phyloP scores from a whole-genome alignment of 2,329 filamentous ascomycete species.

The Exophiala mesophila region DNA sequence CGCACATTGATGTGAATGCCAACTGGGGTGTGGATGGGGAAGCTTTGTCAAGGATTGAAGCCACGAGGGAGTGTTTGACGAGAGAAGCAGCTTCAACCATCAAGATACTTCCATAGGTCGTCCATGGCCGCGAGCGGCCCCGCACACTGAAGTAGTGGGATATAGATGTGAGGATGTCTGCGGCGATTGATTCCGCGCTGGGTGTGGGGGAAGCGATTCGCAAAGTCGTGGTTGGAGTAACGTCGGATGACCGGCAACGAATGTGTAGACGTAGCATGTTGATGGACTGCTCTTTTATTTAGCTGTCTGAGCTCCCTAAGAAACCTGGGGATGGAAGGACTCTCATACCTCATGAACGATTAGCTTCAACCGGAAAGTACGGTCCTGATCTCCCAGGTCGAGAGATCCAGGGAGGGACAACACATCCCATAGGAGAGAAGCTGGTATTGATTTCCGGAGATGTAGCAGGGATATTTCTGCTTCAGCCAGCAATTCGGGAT shows the following conservation, averaged over 20 bases:
- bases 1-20: too few relatives aligned
- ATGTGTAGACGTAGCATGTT: constrained; percentile 5
- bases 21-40: neutral
- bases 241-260: neutral
- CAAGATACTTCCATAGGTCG: constrained; percentile 4
- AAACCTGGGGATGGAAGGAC: neutral
- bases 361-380: constrained; percentile 3
- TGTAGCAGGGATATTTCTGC: neutral
- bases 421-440: constrained; percentile 1
- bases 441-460: neutral
- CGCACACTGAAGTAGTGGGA: constrained; percentile 4
- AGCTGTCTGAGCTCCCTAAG: neutral
- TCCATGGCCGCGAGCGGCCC: constrained; percentile 4
- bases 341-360: constrained; percentile 4
- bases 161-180: neutral
- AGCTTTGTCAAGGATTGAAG: neutral
- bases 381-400: constrained; percentile 2
- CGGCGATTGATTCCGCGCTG: constrained; percentile 3
- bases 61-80: neutral
- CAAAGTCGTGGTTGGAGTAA: neutral
- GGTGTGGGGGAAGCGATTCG: neutral
- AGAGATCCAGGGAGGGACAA: neutral
- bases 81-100: constrained; percentile 1
- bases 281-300: neutral
- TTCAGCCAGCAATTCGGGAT: neutral